Evolutionary conservation across 1,139 yeast genomes (phyloP), one percentile per base, ranked within the genome.

Genomic region (Kodamaea sp.): DNA sequence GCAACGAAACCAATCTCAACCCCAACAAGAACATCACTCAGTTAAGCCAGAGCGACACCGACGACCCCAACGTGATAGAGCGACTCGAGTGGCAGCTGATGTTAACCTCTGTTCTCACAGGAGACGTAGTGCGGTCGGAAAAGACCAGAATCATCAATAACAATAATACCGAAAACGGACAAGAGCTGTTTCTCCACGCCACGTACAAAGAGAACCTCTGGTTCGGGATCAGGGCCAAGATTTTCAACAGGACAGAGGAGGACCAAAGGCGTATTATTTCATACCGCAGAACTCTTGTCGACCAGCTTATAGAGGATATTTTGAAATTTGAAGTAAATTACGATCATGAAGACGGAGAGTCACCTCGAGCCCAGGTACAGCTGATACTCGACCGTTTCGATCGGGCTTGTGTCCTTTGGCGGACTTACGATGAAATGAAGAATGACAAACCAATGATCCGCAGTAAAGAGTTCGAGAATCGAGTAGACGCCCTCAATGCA

Each of bases 81-180:
- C 69, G 98, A 31, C 69, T 90, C 18, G 97, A 90, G 61, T 92
- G 98, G 98, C 97, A 92, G 57, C 79, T 94, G 0, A 88, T 92
- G 96, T 69, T 92, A 29, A 76, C 87, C 3, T 77, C 92, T 4
- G 98, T 92, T 2, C 71, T 92, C 24, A 90, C 95, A 2, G 97
- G 98, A 44, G 98, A 92, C 55, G 96, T 92, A 31, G 89, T 92
- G 14, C 76, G 83, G 26, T 84, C 95, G 8, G 98, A 92, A 56
- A 92, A 90, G 62, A 83, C 94, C 3, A 83, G 90, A 52, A 71
- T 92, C 34, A 81, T 79, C 25, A 59, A 62, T 61, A 52, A 66
- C 55, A 47, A 76, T 61, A 57, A 61, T 50, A 59, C 62, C 1
- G 61, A 61, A 26, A 65, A 66, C 37, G 67, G 63, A 28, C 76